Conservation (phyloP, 345 rosid genomes). For the Eucalyptus regnans region DNA sequence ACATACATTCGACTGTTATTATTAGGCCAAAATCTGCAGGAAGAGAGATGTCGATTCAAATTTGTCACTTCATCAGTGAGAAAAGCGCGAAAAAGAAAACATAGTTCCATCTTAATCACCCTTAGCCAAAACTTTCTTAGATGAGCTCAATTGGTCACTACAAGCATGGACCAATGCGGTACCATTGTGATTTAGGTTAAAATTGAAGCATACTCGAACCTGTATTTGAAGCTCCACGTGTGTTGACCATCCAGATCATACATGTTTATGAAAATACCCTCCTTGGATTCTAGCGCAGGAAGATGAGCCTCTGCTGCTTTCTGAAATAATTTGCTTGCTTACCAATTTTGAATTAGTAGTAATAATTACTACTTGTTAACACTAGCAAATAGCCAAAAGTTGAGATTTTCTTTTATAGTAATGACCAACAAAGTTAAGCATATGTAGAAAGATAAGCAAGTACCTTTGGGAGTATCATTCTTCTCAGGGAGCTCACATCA, state of each 20-base stretch:
- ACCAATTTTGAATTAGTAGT: not conserved
- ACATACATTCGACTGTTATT: constrained; percentile 98
- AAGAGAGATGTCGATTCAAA: not conserved
- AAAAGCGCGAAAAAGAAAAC: not conserved
- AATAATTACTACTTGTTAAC: not conserved
- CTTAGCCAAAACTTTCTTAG: not conserved
- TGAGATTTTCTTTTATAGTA: not conserved
- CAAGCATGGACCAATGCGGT: not conserved
- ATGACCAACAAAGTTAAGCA: not conserved
- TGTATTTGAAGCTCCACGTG: constrained; percentile 87
- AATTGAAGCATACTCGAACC: constrained; percentile 16
- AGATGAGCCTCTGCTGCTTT: constrained; percentile 92
- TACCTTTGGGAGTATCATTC: constrained; percentile 98
- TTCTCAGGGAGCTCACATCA: constrained; percentile 81
- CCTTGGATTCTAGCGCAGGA: constrained; percentile 74
- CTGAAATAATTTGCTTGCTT: constrained; percentile 9
- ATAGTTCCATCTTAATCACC: not conserved
- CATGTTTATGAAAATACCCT: constrained; percentile 73
- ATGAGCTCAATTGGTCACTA: not conserved
- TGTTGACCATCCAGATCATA: constrained; percentile 72
- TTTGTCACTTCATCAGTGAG: not conserved
- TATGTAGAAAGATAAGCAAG: not conserved
- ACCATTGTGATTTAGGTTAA: not conserved
- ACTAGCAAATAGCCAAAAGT: not conserved
- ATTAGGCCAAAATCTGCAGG: constrained; percentile 91